These are phyloP conservation scores for Lepiota brunneoincarnata DNA, from an alignment of 768 basidiomycete genomes.

Conservation along the genomic window DNA sequence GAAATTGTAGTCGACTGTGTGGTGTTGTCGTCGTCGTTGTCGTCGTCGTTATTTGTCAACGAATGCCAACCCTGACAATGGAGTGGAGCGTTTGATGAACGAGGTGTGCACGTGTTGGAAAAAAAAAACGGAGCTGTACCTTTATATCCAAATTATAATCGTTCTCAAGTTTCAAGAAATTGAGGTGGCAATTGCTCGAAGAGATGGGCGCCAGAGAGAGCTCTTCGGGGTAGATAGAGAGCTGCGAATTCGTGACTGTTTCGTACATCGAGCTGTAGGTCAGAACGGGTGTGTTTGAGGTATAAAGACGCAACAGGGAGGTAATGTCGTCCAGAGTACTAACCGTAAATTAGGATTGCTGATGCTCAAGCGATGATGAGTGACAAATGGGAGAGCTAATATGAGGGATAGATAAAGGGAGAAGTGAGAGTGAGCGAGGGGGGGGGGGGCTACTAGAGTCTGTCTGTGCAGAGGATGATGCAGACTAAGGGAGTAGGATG, in stretches of 20 bases:
- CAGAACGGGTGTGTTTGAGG: conserved; percentile 25
- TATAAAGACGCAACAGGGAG: conserved; percentile 16
- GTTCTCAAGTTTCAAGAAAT: too few relatives aligned
- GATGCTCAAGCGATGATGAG: conserved; percentile 22
- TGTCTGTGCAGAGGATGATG: neutral
- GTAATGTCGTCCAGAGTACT: conserved; percentile 19
- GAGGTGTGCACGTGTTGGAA: conserved; percentile 9
- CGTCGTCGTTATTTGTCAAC: conserved; percentile 30
- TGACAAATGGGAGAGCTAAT: conserved; percentile 24
- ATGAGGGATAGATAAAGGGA: conserved; percentile 26
- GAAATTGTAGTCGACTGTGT: conserved; percentile 31
- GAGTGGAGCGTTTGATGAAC: conserved; percentile 14
- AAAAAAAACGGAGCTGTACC: conserved; percentile 6
- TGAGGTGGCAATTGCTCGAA: conserved; percentile 5
- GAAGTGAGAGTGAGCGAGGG: conserved; percentile 17
- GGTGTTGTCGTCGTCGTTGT: conserved; percentile 18
- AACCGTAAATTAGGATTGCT: conserved; percentile 39
- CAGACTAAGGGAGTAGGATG: conserved; percentile 3
- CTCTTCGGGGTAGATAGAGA: conserved; percentile 20
- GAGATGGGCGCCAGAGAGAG: conserved; percentile 5
- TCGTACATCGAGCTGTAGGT: conserved; percentile 65
- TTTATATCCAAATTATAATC: conserved; percentile 5
- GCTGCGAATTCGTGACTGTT: conserved; percentile 48
- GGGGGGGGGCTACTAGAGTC: neutral
- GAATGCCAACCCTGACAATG: conserved; percentile 46